Base-by-base conservation (phyloP, 2,329 filamentous ascomycete species). In the Apiospora sp. region DNA sequence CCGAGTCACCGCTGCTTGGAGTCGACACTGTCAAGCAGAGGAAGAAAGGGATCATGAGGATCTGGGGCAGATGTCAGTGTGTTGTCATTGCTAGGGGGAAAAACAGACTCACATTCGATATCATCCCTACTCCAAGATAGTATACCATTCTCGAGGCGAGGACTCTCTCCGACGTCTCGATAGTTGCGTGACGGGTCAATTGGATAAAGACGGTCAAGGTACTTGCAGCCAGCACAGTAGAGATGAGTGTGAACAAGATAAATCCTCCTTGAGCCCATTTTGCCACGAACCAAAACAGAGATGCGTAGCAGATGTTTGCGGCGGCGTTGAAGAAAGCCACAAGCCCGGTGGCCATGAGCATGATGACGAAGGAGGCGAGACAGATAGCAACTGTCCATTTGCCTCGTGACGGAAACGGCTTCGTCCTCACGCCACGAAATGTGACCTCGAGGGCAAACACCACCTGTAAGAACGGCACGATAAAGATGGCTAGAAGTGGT, bases 141-240 rank as follows among this genome's bases (percentile, higher is more conserved):
- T 92, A 93, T 14, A 92, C 89, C 90, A 93, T 93, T 73, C 90
- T 86, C 8, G 91, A 93, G 4, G 92, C 91, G 46, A 89, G 86
- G 72, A 90, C 86, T 67, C 92, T 85, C 79, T 93, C 90, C 22
- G 87, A 84, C 27, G 86, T 83, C 51, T 91, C 89, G 69, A 93
- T 85, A 22, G 85, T 84, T 19, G 85, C 82, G 73, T 86, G 87
- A 46, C 85, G 86, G 75, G 87, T 87, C 34, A 94, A 82, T 73
- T 87, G 88, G 51, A 88, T 79, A 78, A 89, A 91, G 69, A 92
- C 87, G 37, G 87, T 80, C 16, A 86, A 77, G n/a, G 85, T 85
- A 75, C 87, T 85, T 16, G 86, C 74, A 19, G 90, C 78, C 70
- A 92, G 82, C 34, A 87, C 78, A 48, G 84, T 79, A n/a, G 86